These are phyloP conservation scores for Fusarium sp. DNA, from an alignment of 2,329 filamentous ascomycete species.

Conservation along the genomic window DNA sequence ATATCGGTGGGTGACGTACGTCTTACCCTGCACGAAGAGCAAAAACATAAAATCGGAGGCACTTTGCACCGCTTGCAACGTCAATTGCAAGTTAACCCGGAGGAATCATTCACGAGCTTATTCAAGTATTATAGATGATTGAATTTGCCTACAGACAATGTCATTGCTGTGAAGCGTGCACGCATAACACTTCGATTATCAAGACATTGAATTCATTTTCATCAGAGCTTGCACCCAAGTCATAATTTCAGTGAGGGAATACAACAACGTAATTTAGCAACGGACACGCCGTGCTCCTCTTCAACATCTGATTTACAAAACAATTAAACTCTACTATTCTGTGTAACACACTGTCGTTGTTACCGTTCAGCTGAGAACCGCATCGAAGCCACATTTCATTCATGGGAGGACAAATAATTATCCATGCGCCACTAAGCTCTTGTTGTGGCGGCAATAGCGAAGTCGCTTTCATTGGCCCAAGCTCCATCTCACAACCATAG, in stretches of 20 bases:
- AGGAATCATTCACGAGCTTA: not conserved
- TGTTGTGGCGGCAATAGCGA: not conserved
- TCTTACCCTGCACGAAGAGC: not conserved
- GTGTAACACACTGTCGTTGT: no score
- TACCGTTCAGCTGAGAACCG: not conserved
- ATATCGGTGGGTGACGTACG: not conserved
- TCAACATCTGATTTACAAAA: no score
- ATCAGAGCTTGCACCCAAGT: no score
- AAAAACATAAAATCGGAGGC: not conserved
- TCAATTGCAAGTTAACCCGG: not conserved
- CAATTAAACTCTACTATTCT: no score
- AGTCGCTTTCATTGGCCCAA: not conserved
- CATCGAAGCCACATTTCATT: not conserved
- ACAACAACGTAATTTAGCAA: rapidly evolving
- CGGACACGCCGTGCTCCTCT: rapidly evolving
- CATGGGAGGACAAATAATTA: not conserved
- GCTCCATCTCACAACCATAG: not conserved
- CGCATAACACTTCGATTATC: no score
- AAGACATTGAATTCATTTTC: no score
- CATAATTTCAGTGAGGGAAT: no score
- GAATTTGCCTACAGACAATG: not conserved
- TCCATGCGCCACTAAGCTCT: not conserved
- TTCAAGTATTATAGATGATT: not conserved
- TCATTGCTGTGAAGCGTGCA: not conserved
- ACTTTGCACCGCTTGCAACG: not conserved